A percentile compares a stretch with the other conserved stretches of the same genome.
These are phyloP conservation scores for Pythium phragmiticola DNA, from an alignment of 352 stramenopile genomes.

Conservation along the genomic window DNA sequence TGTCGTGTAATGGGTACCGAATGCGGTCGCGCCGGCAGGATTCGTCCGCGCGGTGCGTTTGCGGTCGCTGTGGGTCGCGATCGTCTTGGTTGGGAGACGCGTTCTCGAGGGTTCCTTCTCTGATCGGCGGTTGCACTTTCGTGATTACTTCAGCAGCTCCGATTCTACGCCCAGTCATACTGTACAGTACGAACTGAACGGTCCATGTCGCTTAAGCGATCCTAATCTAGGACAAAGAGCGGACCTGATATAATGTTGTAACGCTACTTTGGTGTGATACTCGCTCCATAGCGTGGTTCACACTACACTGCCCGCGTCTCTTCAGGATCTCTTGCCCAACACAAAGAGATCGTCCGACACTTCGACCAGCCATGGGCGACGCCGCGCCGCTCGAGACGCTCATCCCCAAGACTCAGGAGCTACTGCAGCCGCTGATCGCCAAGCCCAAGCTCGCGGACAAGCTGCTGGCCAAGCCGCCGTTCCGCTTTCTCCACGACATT, in stretches of 20 bases:
- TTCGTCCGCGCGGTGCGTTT: background rate
- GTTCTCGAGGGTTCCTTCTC: constrained; percentile 1
- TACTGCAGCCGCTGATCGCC: constrained; percentile 87
- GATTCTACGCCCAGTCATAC: constrained; percentile 9
- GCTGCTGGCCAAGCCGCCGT: constrained; percentile 94
- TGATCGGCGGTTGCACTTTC: constrained; percentile 4
- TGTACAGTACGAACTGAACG: background rate
- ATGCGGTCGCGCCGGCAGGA: background rate
- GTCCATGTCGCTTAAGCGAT: background rate
- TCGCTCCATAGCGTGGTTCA: constrained; percentile 12
- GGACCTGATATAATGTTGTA: background rate
- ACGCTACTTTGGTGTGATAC: too few relatives aligned
- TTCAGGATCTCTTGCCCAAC: constrained; percentile 3
- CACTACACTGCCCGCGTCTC: constrained; percentile 14
- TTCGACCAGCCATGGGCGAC: constrained; percentile 40
- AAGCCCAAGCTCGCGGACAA: constrained; percentile 96
- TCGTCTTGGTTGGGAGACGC: background rate
- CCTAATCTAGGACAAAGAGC: constrained; percentile 1
- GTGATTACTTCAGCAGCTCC: constrained; percentile 7
- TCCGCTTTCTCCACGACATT: constrained; percentile 96
- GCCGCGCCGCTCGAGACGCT: constrained; percentile 49
- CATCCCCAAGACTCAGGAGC: constrained; percentile 76
- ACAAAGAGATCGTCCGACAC: background rate
- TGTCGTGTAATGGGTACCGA: background rate
- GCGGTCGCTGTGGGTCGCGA: too few relatives aligned